phyloP scores from a whole-genome alignment of 108 stramenopile genomes.

The Cyclotella sp. region DNA sequence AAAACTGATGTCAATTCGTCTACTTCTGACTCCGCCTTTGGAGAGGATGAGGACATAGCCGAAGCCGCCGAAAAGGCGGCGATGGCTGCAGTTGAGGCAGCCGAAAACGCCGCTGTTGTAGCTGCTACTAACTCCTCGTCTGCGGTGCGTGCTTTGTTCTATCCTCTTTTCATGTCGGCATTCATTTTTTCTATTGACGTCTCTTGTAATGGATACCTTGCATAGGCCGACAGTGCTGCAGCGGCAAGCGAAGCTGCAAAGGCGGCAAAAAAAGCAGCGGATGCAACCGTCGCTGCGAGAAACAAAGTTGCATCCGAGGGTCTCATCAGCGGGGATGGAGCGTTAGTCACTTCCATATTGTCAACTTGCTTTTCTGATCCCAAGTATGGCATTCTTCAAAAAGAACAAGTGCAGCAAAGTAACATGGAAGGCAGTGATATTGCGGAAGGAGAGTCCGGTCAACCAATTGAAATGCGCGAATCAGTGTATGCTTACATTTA shows the following conservation, averaged over 20 bases:
- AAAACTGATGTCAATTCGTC: background rate
- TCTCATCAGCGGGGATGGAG: slow-evolving; percentile 79
- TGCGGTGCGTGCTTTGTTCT: slow-evolving; percentile 23
- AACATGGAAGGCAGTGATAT: slow-evolving; percentile 25
- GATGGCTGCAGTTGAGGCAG: slow-evolving; percentile 44
- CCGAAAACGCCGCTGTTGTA: slow-evolving; percentile 38
- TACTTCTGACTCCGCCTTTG: slow-evolving; percentile 10
- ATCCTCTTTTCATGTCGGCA: background rate
- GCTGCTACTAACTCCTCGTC: slow-evolving; percentile 44
- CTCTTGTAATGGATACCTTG: background rate
- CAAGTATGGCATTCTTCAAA: slow-evolving; percentile 62
- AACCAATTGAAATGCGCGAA: slow-evolving; percentile 16
- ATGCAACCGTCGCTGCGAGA: slow-evolving; percentile 61
- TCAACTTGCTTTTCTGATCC: slow-evolving; percentile 74
- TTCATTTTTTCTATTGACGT: background rate
- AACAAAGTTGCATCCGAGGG: slow-evolving; percentile 59
- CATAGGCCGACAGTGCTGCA: slow-evolving; percentile 46
- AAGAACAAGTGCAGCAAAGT: slow-evolving; percentile 16
- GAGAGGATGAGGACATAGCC: slow-evolving; percentile 37
- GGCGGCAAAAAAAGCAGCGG: slow-evolving; percentile 79
- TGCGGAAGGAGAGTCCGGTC: slow-evolving; percentile 22
- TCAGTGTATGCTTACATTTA: slow-evolving; percentile 65
- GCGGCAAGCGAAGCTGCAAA: slow-evolving; percentile 57
- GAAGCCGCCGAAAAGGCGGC: slow-evolving; percentile 48
- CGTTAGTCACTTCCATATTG: slow-evolving; percentile 61